Evolutionary conservation across 1,284 basidiomycete genomes (phyloP).

Genomic region (Peniophora sp.): DNA sequence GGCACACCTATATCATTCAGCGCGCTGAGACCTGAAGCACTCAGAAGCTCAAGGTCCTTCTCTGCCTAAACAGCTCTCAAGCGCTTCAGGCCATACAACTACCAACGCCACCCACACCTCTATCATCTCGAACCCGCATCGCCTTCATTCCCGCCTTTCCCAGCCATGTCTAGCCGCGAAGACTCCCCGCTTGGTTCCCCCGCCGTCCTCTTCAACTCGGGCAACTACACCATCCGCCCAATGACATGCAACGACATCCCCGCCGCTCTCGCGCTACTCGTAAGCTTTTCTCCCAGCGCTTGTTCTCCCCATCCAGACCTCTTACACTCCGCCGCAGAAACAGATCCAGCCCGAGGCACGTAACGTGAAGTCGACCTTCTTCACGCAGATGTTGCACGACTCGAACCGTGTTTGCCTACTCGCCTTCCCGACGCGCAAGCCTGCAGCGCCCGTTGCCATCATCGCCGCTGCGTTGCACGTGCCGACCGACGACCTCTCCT

Average conservation of each 20-base stretch:
- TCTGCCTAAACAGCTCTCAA: too few species aligned
- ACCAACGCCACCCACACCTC: too few species aligned
- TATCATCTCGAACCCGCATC: not conserved
- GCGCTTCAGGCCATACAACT: too few species aligned
- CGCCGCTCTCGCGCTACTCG: constrained; percentile 37
- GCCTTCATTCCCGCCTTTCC: not conserved
- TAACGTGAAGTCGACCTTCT: constrained; percentile 35
- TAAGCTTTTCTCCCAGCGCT: constrained; percentile 16
- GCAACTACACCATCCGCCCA: constrained; percentile 21
- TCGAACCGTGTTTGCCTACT: constrained; percentile 40
- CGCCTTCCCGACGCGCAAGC: constrained; percentile 26
- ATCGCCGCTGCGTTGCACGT: constrained; percentile 35
- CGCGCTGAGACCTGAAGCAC: too few species aligned
- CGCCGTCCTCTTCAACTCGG: constrained; percentile 17
- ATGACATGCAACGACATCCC: constrained; percentile 31
- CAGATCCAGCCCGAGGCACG: not conserved
- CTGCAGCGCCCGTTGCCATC: constrained; percentile 34
- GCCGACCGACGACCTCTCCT: constrained; percentile 14
- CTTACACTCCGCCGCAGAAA: constrained; percentile 31
- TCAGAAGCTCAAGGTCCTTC: too few species aligned
- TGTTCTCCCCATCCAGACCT: constrained; percentile 18
- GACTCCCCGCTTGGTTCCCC: constrained; percentile 4
- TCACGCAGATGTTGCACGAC: constrained; percentile 44
- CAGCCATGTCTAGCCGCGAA: too few species aligned
- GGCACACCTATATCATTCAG: too few species aligned